Evolutionary conservation across 768 basidiomycete genomes (phyloP), one percentile per base, ranked within the genome.

Genomic region (Trametes cinnabarina): DNA sequence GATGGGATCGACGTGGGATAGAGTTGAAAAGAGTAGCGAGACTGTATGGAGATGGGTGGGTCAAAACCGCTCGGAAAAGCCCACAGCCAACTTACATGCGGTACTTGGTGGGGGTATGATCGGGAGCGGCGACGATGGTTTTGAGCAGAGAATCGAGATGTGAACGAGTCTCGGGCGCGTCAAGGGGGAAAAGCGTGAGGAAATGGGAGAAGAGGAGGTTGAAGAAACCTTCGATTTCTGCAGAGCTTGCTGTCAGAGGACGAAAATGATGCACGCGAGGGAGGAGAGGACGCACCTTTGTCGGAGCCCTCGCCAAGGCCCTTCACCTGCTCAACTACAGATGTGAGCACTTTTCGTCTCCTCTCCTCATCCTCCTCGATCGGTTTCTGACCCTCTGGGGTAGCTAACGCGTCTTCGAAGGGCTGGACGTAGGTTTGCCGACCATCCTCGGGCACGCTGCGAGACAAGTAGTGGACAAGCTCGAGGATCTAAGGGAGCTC

Each of bases 211-310:
- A 87, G 41, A 93, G 69, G 32, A 93, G 79, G 71, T 92, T 92
- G 79, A 92, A 93, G 72, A 92, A 93, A 19, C 92, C 92, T 74
- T 93, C 90, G 61, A 85, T 84, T 74, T 94, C 88, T 90, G 69
- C 22, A 46, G 7, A 41, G 20, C 22, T 10, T 11, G 14, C 1
- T 15, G 15, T 46, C 3, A 44, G 30, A 51, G 28, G n/a, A 28
- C 39, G 66, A 5, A 66, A 22, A 11, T 42, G 17, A 23, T 10
- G 19, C 1, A 47, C 32, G 25, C 3, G 22, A 4, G 23, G 51
- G 54, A 25, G 47, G 43, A 69, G 54, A 25, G 47, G 43, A 69
- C 81, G 46, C 65, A 88, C 92, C 92, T 76, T 83, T 84, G 62
- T 92, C 91, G 17, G 80, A 76, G 37, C 92, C 91, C 34, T 90